These are phyloP conservation scores for Exophiala sideris DNA, from an alignment of 2,329 filamentous ascomycete genomes.

Conservation along the genomic window DNA sequence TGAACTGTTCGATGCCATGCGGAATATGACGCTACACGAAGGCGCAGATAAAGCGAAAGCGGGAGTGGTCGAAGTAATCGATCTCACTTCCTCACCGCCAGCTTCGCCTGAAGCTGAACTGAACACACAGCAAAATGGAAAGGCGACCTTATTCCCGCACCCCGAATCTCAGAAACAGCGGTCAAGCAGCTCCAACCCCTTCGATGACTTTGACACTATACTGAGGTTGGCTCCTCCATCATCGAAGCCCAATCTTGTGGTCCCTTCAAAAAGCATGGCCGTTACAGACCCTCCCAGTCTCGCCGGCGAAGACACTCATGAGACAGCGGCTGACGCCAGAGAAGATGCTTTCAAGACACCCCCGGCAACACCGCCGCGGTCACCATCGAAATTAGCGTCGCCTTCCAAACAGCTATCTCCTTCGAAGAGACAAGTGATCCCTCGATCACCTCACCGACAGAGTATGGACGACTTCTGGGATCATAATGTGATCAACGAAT, in stretches of 20 bases:
- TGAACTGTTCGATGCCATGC: constrained; percentile 29
- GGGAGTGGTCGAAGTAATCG: constrained; percentile 24
- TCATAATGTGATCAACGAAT: constrained; percentile 50
- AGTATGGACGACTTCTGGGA: constrained; percentile 56
- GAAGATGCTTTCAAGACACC: constrained; percentile 11
- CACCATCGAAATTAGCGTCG: constrained; percentile 25
- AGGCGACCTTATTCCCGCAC: constrained; percentile 2
- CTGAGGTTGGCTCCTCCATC: constrained; percentile 13
- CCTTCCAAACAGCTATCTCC: constrained; percentile 43
- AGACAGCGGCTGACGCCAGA: not conserved
- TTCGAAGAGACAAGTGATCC: constrained; percentile 45
- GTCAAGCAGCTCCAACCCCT: constrained; percentile 3
- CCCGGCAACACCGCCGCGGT: constrained; percentile 35
- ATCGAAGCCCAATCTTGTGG: constrained; percentile 5
- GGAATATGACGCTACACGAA: constrained; percentile 37
- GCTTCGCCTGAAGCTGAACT: constrained; percentile 2
- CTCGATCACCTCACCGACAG: constrained; percentile 49
- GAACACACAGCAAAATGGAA: not conserved
- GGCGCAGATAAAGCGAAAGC: constrained; percentile 11
- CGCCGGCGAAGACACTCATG: not conserved
- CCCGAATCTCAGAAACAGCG: not conserved
- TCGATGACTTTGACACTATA: constrained; percentile 13
- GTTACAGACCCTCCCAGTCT: not conserved
- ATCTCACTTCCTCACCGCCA: constrained; percentile 23
- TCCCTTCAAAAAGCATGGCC: constrained; percentile 9